phyloP scores from a whole-genome alignment of 2,329 filamentous ascomycete species.

The Claviceps pusilla region DNA sequence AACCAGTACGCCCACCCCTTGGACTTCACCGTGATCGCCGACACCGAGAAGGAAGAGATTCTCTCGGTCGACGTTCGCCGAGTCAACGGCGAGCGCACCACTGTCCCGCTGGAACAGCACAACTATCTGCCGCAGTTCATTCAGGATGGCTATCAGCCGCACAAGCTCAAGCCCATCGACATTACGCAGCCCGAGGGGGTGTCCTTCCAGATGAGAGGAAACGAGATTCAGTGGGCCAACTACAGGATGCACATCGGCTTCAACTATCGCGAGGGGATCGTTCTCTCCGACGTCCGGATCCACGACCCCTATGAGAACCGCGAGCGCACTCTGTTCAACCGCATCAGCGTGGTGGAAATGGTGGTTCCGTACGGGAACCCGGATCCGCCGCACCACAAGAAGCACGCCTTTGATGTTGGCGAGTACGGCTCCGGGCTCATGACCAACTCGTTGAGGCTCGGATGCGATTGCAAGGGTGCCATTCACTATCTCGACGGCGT shows the following conservation, averaged over 20 bases:
- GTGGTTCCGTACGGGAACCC: slow-evolving; percentile 53
- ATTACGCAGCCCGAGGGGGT: slow-evolving; percentile 26
- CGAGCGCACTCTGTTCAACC: slow-evolving; percentile 48
- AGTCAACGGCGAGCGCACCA: slow-evolving; percentile 33
- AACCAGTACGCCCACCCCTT: slow-evolving; percentile 45
- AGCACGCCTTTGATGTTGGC: slow-evolving; percentile 56
- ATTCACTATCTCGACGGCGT: slow-evolving; percentile 33
- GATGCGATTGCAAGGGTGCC: slow-evolving; percentile 49
- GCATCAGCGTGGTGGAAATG: slow-evolving; percentile 57
- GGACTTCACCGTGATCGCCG: slow-evolving; percentile 28
- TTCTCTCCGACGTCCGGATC: slow-evolving; percentile 54
- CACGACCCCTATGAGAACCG: slow-evolving; percentile 30
- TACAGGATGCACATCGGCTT: slow-evolving; percentile 60
- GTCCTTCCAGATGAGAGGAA: slow-evolving; percentile 31
- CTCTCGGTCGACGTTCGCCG: slow-evolving; percentile 27
- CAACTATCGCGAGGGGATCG: slow-evolving; percentile 55
- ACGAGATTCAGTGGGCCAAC: slow-evolving; percentile 42
- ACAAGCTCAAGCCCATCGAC: slow-evolving; percentile 22
- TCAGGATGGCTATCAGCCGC: slow-evolving; percentile 19
- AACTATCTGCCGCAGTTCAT: slow-evolving; percentile 24
- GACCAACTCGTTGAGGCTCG: slow-evolving; percentile 48
- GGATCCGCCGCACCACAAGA: slow-evolving; percentile 46
- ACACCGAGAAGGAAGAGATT: slow-evolving; percentile 33
- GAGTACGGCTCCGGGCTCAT: slow-evolving; percentile 50
- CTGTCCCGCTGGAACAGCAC: slow-evolving; percentile 23